Conservation (phyloP, 768 basidiomycete genomes). For the Psilocybe subaeruginosa region DNA sequence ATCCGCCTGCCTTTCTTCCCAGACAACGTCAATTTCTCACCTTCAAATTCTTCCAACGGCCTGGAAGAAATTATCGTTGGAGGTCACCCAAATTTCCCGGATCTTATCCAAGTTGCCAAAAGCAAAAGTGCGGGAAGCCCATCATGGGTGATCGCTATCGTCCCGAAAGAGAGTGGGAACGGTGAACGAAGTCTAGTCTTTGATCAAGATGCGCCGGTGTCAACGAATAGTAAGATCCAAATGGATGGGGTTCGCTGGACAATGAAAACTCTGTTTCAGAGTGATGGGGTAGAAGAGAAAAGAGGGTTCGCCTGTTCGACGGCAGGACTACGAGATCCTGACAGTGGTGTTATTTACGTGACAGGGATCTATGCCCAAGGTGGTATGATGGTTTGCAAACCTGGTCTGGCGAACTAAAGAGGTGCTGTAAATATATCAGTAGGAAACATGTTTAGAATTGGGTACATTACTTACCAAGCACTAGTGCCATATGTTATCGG, state of each 20-base stretch:
- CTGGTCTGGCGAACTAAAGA: slow-evolving; percentile 9
- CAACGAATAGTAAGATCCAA: slow-evolving; percentile 44
- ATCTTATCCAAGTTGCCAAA: slow-evolving; percentile 46
- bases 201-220: slow-evolving; percentile 50
- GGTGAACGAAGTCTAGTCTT: slow-evolving; percentile 23
- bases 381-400: slow-evolving; percentile 54
- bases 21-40: slow-evolving; percentile 62
- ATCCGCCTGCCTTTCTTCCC: slow-evolving; percentile 59
- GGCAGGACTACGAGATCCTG: slow-evolving; percentile 54
- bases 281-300: slow-evolving; percentile 48
- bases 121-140: slow-evolving; percentile 47
- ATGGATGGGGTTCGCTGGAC: slow-evolving; percentile 36
- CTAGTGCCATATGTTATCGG: neutral
- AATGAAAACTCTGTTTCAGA: slow-evolving; percentile 73
- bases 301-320: slow-evolving; percentile 55
- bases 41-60: slow-evolving; percentile 30
- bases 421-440: neutral
- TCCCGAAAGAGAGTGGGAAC: slow-evolving; percentile 24
- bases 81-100: slow-evolving; percentile 68
- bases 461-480: neutral
- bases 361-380: slow-evolving; percentile 59
- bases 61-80: slow-evolving; percentile 51
- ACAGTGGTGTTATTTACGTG: slow-evolving; percentile 52
- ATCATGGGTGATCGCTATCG: slow-evolving; percentile 63
- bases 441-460: neutral